Evolutionary conservation across 805 yeast genomes (phyloP).

Genomic region (Vanderwaltozyma verrucispora): DNA sequence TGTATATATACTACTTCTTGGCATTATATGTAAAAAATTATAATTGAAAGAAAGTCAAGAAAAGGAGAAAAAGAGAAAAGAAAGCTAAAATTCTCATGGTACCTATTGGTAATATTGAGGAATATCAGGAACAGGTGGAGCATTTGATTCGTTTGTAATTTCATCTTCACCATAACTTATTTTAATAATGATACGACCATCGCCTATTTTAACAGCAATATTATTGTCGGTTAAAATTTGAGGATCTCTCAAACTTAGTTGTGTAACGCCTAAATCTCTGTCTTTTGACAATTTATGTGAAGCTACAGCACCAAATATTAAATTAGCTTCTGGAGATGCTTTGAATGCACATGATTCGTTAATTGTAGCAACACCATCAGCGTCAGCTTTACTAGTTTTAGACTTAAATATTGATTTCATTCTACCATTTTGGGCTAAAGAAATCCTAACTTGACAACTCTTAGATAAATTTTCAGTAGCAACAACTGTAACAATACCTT

Average conservation of each 20-base stretch:
- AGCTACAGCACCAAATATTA: slow-evolving; percentile 51
- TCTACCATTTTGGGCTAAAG: slow-evolving; percentile 36
- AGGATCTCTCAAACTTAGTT: slow-evolving; percentile 40
- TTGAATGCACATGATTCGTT: slow-evolving; percentile 59
- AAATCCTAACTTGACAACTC: slow-evolving; percentile 43
- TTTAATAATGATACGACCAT: slow-evolving; percentile 24
- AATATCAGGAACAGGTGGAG: neutral
- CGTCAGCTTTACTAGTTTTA: slow-evolving; percentile 40
- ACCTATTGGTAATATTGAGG: slow-evolving; percentile 5
- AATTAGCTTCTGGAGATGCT: slow-evolving; percentile 48
- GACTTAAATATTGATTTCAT: slow-evolving; percentile 57
- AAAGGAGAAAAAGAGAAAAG: too few species aligned
- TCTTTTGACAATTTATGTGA: slow-evolving; percentile 69
- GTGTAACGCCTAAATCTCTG: slow-evolving; percentile 49
- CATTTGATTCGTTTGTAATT: neutral
- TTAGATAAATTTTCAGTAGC: slow-evolving; percentile 36
- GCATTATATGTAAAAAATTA: too few species aligned
- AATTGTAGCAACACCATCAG: slow-evolving; percentile 40
- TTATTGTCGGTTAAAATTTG: slow-evolving; percentile 25
- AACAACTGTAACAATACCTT: slow-evolving; percentile 47
- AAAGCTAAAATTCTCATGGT: too few species aligned
- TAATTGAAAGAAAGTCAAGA: too few species aligned
- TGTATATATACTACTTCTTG: too few species aligned
- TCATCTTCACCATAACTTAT: slow-evolving; percentile 10
- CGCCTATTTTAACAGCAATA: slow-evolving; percentile 21